Base-by-base conservation (phyloP, 371 early-diverging fungal genomes). In the Mortierella sp. region DNA sequence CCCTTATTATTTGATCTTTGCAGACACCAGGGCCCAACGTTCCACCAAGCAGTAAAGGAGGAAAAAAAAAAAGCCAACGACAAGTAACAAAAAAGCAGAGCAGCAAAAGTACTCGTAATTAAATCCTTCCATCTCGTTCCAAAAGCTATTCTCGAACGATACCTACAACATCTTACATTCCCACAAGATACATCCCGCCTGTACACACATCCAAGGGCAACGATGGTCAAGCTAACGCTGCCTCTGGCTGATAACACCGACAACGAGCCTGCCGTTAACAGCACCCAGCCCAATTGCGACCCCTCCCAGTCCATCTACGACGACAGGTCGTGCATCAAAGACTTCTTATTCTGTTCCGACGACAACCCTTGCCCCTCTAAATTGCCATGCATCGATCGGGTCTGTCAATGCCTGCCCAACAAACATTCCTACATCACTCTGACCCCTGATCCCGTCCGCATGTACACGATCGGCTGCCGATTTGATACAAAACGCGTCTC, bases 381-480 rank as follows among this genome's bases (percentile, higher is more conserved):
- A 3, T 43, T 69, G 26, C 58, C 69, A n/a, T 75, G 76, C 37
- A 34, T 75, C 55, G 76, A 75, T 31, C 69, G 76, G 15, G 70
- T 75, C 14, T 75, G 76, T 43, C 76, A 75, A 52, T 75, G 76
- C 37, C 56, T 53, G 21, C 70, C 76, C 50, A 69, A 68, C 54
- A 43, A 47, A 15, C 24, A 56, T 7, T 60, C 59, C 3, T 75
- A 37, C 39, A 69, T 75, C 65, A 75, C 76, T 8, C 24, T 69
- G 52, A 69, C 57, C 9, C 76, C 76, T 7, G 42, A 49, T 9
- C 76, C 76, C 4, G 69, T 69, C 26, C 50, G 63, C 23, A 69
- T 75, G 69, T 75, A 75, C 37, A 63, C 76, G 6, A 60, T 75
- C 53, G 76, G 76, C 21, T 75, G 76, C 26, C 58, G 64, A 24